Percentiles rank a stretch among this genome's conserved stretches.
phyloP scores from a whole-genome alignment of 2,329 filamentous ascomycete species.

The Cercospora zeina region DNA sequence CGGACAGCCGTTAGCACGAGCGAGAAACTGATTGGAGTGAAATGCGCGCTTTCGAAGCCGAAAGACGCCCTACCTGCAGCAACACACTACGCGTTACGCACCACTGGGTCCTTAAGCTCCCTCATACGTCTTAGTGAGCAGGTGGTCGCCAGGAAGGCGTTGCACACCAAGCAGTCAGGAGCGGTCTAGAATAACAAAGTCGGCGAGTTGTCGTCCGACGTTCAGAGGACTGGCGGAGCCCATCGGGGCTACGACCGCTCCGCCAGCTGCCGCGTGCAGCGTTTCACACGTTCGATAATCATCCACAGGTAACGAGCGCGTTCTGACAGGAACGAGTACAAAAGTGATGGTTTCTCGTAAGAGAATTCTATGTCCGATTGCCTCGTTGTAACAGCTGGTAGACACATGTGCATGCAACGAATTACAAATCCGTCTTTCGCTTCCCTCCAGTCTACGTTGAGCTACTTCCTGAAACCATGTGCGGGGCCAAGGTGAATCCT shows the following conservation, averaged over 20 bases:
- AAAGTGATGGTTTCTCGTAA: no score
- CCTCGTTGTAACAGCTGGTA: not conserved
- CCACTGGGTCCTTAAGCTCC: no score
- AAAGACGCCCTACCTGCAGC: no score
- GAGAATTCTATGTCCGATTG: no score
- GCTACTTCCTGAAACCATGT: no score
- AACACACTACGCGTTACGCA: not conserved
- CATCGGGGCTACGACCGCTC: not conserved
- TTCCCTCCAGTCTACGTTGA: no score
- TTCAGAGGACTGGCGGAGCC: not conserved
- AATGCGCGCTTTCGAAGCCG: no score
- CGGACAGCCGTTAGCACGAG: slow-evolving; percentile 15
- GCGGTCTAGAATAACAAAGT: not conserved
- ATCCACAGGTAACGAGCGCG: not conserved
- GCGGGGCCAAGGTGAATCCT: not conserved
- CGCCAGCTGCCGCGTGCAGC: not conserved
- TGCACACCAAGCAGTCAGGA: not conserved
- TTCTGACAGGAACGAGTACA: not conserved
- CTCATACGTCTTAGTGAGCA: no score
- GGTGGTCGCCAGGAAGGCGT: no score
- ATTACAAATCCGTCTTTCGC: no score
- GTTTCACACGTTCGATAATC: not conserved
- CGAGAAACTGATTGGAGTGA: slow-evolving; percentile 4
- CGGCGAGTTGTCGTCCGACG: no score
- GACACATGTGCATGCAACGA: no score